Conservation (phyloP, 768 basidiomycete species). For the Auriscalpium orientale region DNA sequence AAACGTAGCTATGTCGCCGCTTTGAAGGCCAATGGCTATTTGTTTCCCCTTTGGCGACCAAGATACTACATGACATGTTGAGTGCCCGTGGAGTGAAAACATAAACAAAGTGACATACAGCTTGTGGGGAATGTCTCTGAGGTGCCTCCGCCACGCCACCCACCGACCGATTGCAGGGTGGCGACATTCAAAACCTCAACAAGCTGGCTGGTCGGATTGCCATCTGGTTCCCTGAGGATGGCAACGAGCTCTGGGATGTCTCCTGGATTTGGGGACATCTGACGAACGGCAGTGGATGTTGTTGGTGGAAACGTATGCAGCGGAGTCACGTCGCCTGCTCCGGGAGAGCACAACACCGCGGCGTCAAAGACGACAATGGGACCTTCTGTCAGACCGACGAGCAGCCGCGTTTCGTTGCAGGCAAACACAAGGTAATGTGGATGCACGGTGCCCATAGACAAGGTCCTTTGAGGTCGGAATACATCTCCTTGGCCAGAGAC, state of each 20-base stretch:
- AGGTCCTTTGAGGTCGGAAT: conserved; percentile 45
- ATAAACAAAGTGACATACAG: conserved; percentile 35
- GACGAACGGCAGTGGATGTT: conserved; percentile 35
- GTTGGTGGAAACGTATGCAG: conserved; percentile 39
- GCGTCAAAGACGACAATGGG: conserved; percentile 56
- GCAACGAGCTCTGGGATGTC: conserved; percentile 53
- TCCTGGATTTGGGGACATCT: conserved; percentile 61
- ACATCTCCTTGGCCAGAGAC: conserved; percentile 31
- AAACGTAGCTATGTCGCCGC: conserved; percentile 66
- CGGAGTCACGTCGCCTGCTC: conserved; percentile 37
- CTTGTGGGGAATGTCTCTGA: conserved; percentile 47
- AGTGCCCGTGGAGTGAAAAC: conserved; percentile 4
- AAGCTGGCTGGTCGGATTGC: conserved; percentile 27
- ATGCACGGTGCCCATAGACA: conserved; percentile 36
- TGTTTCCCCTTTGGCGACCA: conserved; percentile 90
- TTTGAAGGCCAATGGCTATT: conserved; percentile 63
- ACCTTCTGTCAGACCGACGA: conserved; percentile 54
- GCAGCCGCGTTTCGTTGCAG: conserved; percentile 47
- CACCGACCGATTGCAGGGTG: conserved; percentile 35
- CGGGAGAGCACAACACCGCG: conserved; percentile 39
- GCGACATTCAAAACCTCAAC: conserved; percentile 57
- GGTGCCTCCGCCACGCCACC: conserved; percentile 48
- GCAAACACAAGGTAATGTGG: conserved; percentile 53
- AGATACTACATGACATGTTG: conserved; percentile 39
- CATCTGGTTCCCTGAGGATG: conserved; percentile 37